Conservation (phyloP, 306 rosid species). For the Vicia villosa region DNA sequence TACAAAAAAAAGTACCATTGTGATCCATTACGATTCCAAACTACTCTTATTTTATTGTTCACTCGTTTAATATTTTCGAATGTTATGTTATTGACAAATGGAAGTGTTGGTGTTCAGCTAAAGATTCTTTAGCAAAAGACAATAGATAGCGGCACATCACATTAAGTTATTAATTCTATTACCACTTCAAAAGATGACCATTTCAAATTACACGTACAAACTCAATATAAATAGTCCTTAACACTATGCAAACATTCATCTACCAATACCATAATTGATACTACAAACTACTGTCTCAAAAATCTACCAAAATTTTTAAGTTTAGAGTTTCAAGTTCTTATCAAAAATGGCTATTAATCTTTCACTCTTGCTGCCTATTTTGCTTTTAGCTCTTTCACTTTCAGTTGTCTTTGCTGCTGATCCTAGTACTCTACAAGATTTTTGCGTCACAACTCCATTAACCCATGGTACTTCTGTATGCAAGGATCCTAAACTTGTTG, state of each 20-base stretch:
- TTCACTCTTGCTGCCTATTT: constrained; percentile 16
- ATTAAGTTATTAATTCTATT: not conserved
- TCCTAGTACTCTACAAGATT: constrained; percentile 42
- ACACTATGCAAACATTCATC: constrained; percentile 6
- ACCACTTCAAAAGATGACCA: constrained; percentile 38
- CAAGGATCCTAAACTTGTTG: constrained; percentile 49
- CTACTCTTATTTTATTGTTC: not conserved
- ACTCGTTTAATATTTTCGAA: not conserved
- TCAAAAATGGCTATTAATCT: constrained; percentile 37
- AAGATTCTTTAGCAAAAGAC: constrained; percentile 25
- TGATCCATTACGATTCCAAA: not conserved
- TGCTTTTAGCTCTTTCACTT: constrained; percentile 36
- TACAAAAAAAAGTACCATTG: constrained; percentile 16
- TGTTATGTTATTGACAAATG: constrained; percentile 15
- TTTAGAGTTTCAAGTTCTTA: not conserved
- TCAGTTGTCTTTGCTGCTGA: constrained; percentile 33
- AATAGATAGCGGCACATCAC: not conserved
- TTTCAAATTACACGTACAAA: not conserved
- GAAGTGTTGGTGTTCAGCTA: constrained; percentile 16
- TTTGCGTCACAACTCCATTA: constrained; percentile 45
- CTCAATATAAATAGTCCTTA: constrained; percentile 25
- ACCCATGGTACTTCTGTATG: constrained; percentile 41
- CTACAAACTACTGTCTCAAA: not conserved
- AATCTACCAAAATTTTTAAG: constrained; percentile 11
- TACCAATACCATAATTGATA: not conserved